These are phyloP conservation scores for Camellia oleifera DNA, from an alignment of 179 eudicot species.

Conservation along the genomic window DNA sequence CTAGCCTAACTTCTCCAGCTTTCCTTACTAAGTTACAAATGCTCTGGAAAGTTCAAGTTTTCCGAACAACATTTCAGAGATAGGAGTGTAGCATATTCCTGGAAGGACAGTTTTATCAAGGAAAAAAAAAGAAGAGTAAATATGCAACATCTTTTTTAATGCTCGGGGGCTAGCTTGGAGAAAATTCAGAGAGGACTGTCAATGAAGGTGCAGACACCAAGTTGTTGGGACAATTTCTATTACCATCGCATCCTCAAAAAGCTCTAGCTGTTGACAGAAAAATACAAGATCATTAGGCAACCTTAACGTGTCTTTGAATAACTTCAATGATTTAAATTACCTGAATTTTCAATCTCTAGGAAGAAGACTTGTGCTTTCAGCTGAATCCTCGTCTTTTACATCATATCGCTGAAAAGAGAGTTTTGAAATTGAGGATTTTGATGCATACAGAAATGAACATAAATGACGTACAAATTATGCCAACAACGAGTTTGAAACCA, in stretches of 20 bases:
- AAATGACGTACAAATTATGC: neutral
- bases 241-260: neutral
- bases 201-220: neutral
- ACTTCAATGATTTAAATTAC: neutral
- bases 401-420: slow-evolving; percentile 43
- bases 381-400: slow-evolving; percentile 27
- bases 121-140: neutral
- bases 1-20: neutral
- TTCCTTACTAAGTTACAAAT: slow-evolving; percentile 1
- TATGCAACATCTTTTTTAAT: neutral
- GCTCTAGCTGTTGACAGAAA: slow-evolving; percentile 6
- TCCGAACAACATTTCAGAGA: slow-evolving; percentile 5
- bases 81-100: neutral
- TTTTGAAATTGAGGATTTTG: neutral
- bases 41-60: neutral
- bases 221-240: neutral
- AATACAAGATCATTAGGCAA: neutral
- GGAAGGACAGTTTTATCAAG: neutral
- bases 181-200: neutral
- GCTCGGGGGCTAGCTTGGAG: neutral
- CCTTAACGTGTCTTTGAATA: neutral
- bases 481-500: no score
- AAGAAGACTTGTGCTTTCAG: slow-evolving; percentile 27
- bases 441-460: neutral
- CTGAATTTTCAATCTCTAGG: slow-evolving; percentile 16